A percentile compares a stretch with the other conserved stretches of the same genome.
phyloP scores from a whole-genome alignment of 2,329 filamentous ascomycete species.

The Aspergillus spinulosporus region DNA sequence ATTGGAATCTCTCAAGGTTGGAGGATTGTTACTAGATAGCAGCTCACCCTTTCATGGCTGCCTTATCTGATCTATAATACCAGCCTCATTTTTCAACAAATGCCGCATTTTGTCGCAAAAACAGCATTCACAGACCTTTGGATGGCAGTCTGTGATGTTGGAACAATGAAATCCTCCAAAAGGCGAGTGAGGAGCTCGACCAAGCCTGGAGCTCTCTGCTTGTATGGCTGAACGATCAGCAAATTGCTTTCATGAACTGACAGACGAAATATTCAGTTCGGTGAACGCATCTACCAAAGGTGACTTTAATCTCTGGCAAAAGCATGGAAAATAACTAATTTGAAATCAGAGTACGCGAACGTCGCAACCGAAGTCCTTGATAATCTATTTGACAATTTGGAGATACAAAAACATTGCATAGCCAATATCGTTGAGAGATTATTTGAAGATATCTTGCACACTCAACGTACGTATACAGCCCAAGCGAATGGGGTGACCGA shows the following conservation, averaged over 20 bases:
- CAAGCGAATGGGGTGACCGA: background rate
- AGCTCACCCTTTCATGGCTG: background rate
- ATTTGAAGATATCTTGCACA: slow-evolving; percentile 2
- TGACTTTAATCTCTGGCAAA: background rate
- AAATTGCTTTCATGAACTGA: background rate
- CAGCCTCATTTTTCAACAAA: slow-evolving; percentile 18
- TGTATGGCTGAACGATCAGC: background rate
- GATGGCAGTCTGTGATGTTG: slow-evolving; percentile 10
- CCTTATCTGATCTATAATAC: background rate
- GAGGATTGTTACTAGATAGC: slow-evolving; percentile 13
- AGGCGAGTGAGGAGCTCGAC: background rate
- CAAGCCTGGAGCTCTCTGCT: background rate
- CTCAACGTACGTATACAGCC: background rate
- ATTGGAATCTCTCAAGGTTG: slow-evolving; percentile 14
- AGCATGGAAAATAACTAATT: too few species aligned
- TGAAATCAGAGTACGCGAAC: slow-evolving; percentile 1
- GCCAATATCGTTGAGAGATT: background rate
- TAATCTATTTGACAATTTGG: slow-evolving; percentile 4
- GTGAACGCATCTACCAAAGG: background rate
- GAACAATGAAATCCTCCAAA: slow-evolving; percentile 21
- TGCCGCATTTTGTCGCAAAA: slow-evolving; percentile 20
- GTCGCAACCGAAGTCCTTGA: slow-evolving; percentile 3
- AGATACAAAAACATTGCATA: background rate
- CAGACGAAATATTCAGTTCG: background rate
- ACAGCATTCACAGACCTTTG: slow-evolving; percentile 12